Base-by-base conservation (phyloP, 352 stramenopile genomes). In the Globisporangium apiculatum region DNA sequence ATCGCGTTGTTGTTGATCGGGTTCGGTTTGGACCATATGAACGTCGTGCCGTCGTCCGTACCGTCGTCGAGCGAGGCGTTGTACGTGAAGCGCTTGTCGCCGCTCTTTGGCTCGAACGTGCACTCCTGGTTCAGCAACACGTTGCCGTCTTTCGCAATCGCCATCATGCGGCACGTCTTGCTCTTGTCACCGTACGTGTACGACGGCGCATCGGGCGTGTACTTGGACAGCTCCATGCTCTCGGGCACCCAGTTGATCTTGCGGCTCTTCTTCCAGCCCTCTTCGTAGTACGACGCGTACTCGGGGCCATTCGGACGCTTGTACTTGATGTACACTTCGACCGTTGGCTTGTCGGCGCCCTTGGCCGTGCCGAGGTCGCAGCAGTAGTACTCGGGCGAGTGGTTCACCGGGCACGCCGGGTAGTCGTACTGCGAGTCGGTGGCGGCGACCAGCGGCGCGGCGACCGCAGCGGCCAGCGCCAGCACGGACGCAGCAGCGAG, bases 1-100 rank as follows among this genome's bases (percentile, higher is more conserved):
- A 75, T 80, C 15, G 75, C 76, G 51, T 89, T 89, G 72, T 86
- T 89, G 66, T 89, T 89, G 55, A 68, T 65, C 37, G 75, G 67
- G 53, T 79, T 87, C 47, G 63, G 73, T 55, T 65, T 75, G 18
- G 65, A 82, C 48, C 67, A 73, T 76, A 67, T 86, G 68, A 69
- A 89, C 14, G 86, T 65, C n/a, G 48, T 71, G 37, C 57, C 70
- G 48, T 79, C 65, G 18, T 68, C 60, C 50, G 79, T 73, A 42
- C 82, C 72, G n/a, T 77, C 72, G 3, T 68, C 67, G 14, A 89
- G 55, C 37, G 73, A 75, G 54, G 67, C 58, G 56, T 89, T 89
- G 50, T 78, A 65, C 40, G 60, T 60, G 69, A 83, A 81, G n/a
- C 69, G 70, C 15, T 62, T 53, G 52, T 79, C 70, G 17, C 57